Evolutionary conservation across 2,329 filamentous ascomycete genomes (phyloP).

Genomic region (Nemania bipapillata): DNA sequence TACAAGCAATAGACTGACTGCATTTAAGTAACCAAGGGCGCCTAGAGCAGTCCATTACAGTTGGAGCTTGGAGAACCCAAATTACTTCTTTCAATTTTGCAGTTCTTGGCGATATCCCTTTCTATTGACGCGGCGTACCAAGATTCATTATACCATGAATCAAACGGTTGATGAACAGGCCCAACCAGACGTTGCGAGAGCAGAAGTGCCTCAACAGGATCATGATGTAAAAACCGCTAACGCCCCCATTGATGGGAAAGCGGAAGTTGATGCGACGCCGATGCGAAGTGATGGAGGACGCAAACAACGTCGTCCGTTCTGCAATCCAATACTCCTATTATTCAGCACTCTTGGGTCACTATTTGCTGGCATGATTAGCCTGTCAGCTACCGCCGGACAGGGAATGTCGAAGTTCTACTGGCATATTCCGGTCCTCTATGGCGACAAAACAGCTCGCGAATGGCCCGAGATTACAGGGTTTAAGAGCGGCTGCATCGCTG

Average conservation of each 20-base stretch:
- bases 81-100: background rate
- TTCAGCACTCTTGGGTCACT: slow-evolving; percentile 19
- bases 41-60: background rate
- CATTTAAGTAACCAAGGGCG: background rate
- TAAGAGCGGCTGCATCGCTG: slow-evolving; percentile 24
- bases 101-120: background rate
- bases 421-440: slow-evolving; percentile 30
- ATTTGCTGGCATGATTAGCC: slow-evolving; percentile 20
- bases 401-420: slow-evolving; percentile 32
- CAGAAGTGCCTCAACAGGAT: background rate
- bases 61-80: no score
- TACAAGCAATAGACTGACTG: background rate
- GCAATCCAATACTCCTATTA: slow-evolving; percentile 15
- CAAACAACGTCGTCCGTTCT: slow-evolving; percentile 10
- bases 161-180: background rate
- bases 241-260: background rate
- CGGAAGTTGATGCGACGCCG: background rate
- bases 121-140: background rate
- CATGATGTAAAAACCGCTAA: background rate
- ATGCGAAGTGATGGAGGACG: background rate
- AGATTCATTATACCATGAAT: background rate
- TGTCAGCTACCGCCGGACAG: slow-evolving; percentile 24
- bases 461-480: slow-evolving; percentile 30
- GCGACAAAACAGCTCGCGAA: slow-evolving; percentile 26
- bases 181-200: background rate